Conservation (phyloP, 1,284 basidiomycete species). For the Malassezia sympodialis region DNA sequence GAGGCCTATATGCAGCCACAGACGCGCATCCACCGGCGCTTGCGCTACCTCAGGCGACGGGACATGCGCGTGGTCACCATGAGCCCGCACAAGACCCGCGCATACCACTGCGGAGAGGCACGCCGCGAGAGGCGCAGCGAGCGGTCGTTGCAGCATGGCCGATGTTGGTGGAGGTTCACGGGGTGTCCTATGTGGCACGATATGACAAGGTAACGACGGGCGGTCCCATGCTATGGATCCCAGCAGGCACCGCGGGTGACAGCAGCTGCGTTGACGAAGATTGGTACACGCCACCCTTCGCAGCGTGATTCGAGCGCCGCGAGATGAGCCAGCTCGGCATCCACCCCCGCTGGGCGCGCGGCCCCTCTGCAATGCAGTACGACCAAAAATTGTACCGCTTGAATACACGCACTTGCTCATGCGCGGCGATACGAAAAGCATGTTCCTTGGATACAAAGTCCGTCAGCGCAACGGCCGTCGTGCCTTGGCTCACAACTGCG, state of each 20-base stretch:
- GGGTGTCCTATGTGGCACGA: neutral
- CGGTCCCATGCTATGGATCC: neutral
- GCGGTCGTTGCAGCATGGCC: neutral
- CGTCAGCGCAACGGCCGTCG: slow-evolving; percentile 86
- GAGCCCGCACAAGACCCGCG: slow-evolving; percentile 14
- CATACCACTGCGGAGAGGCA: neutral
- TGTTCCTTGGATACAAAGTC: slow-evolving; percentile 75
- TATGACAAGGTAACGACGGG: neutral
- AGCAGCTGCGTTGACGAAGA: neutral
- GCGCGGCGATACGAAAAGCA: slow-evolving; percentile 73
- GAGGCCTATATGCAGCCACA: slow-evolving; percentile 41
- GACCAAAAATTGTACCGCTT: slow-evolving; percentile 95
- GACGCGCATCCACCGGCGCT: slow-evolving; percentile 37
- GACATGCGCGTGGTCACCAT: slow-evolving; percentile 28
- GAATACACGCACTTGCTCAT: slow-evolving; percentile 78
- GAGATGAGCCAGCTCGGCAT: slow-evolving; percentile 41
- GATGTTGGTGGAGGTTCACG: neutral
- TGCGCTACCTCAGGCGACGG: slow-evolving; percentile 25
- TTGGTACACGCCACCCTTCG: neutral
- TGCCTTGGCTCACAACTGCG: slow-evolving; percentile 82
- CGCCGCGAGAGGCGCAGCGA: neutral
- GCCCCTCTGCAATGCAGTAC: slow-evolving; percentile 53
- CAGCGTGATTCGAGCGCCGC: neutral
- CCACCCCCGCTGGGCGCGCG: slow-evolving; percentile 38
- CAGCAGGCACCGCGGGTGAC: neutral